Base-by-base conservation (phyloP, 2,329 filamentous ascomycete species). In the Didymella exigua region DNA sequence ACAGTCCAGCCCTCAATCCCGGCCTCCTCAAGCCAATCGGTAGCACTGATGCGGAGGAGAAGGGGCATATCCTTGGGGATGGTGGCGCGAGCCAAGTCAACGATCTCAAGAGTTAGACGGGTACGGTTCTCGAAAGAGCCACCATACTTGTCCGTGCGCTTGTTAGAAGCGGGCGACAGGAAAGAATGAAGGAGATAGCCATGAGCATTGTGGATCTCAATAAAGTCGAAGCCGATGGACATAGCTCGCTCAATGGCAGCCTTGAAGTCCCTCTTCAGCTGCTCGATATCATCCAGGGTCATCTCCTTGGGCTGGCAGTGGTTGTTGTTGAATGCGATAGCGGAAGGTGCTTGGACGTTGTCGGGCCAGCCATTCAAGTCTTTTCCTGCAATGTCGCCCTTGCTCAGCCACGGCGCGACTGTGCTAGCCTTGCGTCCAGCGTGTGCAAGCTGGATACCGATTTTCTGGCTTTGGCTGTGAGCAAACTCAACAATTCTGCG, bases 151-250 rank as follows among this genome's bases (percentile, higher is more conserved):
- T 90, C 88, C 0, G 80, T 89, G 14, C 90, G 82, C 44, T 84
- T 77, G 75, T 95, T 95, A n/a, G 81, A 80, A 0, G 82, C 82
- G 0, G 90, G 89, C 0, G 84, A 86, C 3, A 92, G 56, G 78
- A 93, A 95, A 2, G 79, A 76, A 63, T 87, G 85, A 0, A 93
- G 76, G 0, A 95, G 81, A 69, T 93, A 95, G 0, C 90, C 90
- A 66, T 95, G 90, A 0, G 90, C 91, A 62, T 82, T 84, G 76
- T 95, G 91, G 45, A 96, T 85, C 72, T 96, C 91, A 54, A 96
- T 86, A 7, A 87, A 83, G 69, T 96, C 91, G 43, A 90, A 84
- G 0, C 91, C 91, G 1, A 86, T 88, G 10, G 71, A 69, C 6
- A 81, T 45, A 4, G 78, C 69, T 27, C 79, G 73, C 58, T 84